Base-by-base conservation (phyloP, 192 early-diverging fungal genomes). In the Gamsiella multidivaricata region DNA sequence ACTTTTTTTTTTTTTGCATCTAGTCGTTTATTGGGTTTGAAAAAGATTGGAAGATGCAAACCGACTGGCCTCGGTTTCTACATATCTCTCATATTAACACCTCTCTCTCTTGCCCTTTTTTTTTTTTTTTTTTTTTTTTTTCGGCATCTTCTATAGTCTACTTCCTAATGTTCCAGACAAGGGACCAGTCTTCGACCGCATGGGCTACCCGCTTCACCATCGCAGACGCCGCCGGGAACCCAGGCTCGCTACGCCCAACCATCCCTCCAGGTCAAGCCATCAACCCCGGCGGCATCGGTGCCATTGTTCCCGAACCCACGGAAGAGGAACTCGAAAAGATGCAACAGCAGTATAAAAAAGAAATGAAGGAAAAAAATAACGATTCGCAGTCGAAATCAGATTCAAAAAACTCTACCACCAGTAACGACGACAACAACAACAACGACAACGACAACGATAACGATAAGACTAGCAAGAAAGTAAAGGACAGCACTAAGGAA, bases 151-250 rank as follows among this genome's bases (percentile, higher is more conserved):
- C n/a, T 23, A 36, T 28, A 78, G 74, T 78, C 29, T 78, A 78
- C 54, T 78, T 78, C 42, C 25, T 78, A 3, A 78, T 78, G 74
- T 78, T 78, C 55, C 60, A 78, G 33, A 69, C 74, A 12, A 68
- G 51, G 41, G 66, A 78, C 37, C 37, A 23, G 3, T 63, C 51
- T n/a, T n/a, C 11, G 0, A 69, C 46, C 1, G 65, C 73, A 32
- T 78, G 73, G 73, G 65, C 73, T 5, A 78, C 73, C 14, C 73
- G 73, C 1, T 78, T 78, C 47, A 68, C 73, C 14, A 78, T 78
- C 18, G 63, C 73, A 1, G 73, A 78, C 28, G 36, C 55, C 7
- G 29, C 26, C 17, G 73, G 73, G 6, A 57, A 68, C 36, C 65
- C 32, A 3, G 73, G 73, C 5, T 63, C 50, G 7, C 54, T 78